A percentile compares a stretch with the other conserved stretches of the same genome.
phyloP scores from a whole-genome alignment of 371 early-diverging fungal species.

The Mortierella sp. region DNA sequence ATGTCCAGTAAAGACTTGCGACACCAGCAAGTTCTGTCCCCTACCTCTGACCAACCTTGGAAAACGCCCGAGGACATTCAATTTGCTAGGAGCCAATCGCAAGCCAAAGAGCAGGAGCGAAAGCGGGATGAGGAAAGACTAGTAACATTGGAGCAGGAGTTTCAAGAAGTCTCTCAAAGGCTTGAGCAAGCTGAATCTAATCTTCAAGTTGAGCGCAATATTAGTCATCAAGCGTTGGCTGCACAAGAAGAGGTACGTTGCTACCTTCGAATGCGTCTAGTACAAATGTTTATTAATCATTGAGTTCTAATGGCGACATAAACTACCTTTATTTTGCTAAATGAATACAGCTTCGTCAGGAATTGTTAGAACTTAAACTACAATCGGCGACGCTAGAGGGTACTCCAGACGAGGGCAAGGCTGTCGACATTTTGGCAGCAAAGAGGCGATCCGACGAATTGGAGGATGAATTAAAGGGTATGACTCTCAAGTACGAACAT shows the following conservation, averaged over 20 bases:
- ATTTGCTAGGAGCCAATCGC: slow-evolving; percentile 19
- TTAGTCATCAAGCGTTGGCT: slow-evolving; percentile 22
- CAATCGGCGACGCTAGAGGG: slow-evolving; percentile 46
- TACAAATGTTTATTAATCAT: too few species aligned
- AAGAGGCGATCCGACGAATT: slow-evolving; percentile 31
- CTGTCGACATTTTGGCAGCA: slow-evolving; percentile 3
- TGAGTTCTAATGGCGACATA: too few species aligned
- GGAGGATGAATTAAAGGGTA: slow-evolving; percentile 35
- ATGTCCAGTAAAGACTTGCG: slow-evolving; percentile 35
- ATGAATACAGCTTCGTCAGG: slow-evolving; percentile 40
- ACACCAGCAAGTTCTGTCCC: slow-evolving; percentile 16
- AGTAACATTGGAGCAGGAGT: slow-evolving; percentile 28
- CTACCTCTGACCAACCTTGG: slow-evolving; percentile 34
- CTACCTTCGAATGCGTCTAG: neutral
- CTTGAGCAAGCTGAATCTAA: slow-evolving; percentile 24
- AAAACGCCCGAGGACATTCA: slow-evolving; percentile 35
- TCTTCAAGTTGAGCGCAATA: slow-evolving; percentile 21
- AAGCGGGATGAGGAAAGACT: slow-evolving; percentile 32
- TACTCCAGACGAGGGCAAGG: slow-evolving; percentile 17
- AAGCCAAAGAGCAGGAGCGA: slow-evolving; percentile 33
- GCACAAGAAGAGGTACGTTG: slow-evolving; percentile 38
- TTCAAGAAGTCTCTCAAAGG: slow-evolving; percentile 16
- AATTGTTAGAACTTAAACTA: slow-evolving; percentile 41
- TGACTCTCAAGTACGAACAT: slow-evolving; percentile 44
- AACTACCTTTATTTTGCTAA: neutral